Percentiles rank a stretch among this genome's conserved stretches.
Conservation (phyloP, 192 early-diverging fungal genomes). For the Gryganskiella cystojenkinii region DNA sequence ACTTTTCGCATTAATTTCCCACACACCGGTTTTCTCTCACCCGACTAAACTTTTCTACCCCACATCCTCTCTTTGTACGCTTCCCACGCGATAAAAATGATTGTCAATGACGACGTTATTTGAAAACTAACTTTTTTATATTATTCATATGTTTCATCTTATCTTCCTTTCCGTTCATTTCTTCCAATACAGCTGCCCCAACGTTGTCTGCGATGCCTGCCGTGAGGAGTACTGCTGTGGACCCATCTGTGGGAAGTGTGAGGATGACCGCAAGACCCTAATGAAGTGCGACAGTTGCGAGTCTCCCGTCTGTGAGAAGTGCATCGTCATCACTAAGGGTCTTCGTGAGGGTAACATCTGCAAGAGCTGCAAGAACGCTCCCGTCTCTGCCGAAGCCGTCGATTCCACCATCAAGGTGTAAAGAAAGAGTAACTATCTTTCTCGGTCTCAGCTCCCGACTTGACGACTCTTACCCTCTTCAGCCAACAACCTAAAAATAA, state of each 20-base stretch:
- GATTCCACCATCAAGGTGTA: slow-evolving; percentile 14
- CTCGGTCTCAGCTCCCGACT: too few relatives aligned
- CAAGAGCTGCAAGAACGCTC: slow-evolving; percentile 33
- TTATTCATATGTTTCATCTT: too few relatives aligned
- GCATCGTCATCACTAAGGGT: slow-evolving; percentile 52
- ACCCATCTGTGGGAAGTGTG: slow-evolving; percentile 44
- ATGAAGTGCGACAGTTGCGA: slow-evolving; percentile 48
- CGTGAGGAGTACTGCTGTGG: slow-evolving; percentile 54
- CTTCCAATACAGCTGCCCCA: slow-evolving; percentile 23
- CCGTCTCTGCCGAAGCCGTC: not conserved
- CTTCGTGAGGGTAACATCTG: slow-evolving; percentile 43
- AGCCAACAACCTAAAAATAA: too few relatives aligned
- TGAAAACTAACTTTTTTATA: too few relatives aligned
- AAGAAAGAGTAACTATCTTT: too few relatives aligned
- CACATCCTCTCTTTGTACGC: not conserved
- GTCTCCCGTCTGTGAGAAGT: slow-evolving; percentile 47
- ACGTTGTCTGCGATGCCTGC: slow-evolving; percentile 51
- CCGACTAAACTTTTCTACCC: not conserved
- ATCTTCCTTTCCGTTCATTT: not conserved
- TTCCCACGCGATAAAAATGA: not conserved
- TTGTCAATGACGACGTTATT: not conserved
- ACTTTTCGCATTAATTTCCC: slow-evolving; percentile 7
- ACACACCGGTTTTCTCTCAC: not conserved
- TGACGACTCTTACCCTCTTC: too few relatives aligned
- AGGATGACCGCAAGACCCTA: slow-evolving; percentile 32